Conservation (phyloP, 2,329 filamentous ascomycete species). For the Ophiostoma pallidulum region DNA sequence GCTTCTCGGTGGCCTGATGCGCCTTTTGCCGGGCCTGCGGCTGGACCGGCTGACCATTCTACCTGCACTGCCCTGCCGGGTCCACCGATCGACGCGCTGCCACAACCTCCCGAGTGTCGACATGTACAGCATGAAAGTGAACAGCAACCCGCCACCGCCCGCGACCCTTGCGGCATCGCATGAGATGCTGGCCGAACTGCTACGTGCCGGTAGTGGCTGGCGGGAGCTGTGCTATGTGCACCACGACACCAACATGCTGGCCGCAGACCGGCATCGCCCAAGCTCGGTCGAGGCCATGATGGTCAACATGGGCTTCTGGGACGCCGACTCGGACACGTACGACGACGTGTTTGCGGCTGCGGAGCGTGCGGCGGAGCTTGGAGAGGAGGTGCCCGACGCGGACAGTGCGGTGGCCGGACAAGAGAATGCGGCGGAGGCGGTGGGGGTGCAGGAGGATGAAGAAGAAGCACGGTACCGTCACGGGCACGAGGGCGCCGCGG, state of each 20-base stretch:
- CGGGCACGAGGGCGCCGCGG: neutral
- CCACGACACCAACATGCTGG: slow-evolving; percentile 15
- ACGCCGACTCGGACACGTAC: slow-evolving; percentile 12
- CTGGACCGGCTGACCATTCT: slow-evolving; percentile 17
- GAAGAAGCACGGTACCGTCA: neutral
- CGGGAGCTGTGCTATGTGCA: slow-evolving; percentile 19
- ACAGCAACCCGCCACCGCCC: slow-evolving; percentile 3
- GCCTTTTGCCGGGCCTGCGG: slow-evolving; percentile 15
- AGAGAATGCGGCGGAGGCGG: neutral
- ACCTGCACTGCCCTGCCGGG: slow-evolving; percentile 14
- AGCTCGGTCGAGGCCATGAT: slow-evolving; percentile 19
- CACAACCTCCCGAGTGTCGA: slow-evolving; percentile 9
- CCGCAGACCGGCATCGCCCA: slow-evolving; percentile 9
- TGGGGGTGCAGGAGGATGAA: neutral
- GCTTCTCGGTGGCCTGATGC: slow-evolving; percentile 17
- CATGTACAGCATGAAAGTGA: slow-evolving; percentile 12
- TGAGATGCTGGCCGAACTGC: slow-evolving; percentile 16
- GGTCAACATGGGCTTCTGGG: slow-evolving; percentile 19
- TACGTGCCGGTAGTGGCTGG: slow-evolving; percentile 16
- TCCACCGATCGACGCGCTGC: slow-evolving; percentile 13
- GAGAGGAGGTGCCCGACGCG: too few species aligned
- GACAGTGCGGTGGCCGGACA: too few species aligned
- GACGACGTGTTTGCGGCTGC: slow-evolving; percentile 11
- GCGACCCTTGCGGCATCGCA: slow-evolving; percentile 6
- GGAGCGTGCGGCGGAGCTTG: slow-evolving; percentile 2